Percentiles rank a stretch among this genome's conserved stretches.
Conservation (phyloP, 495 filamentous ascomycete species). For the Penicillium atrosanguineum region DNA sequence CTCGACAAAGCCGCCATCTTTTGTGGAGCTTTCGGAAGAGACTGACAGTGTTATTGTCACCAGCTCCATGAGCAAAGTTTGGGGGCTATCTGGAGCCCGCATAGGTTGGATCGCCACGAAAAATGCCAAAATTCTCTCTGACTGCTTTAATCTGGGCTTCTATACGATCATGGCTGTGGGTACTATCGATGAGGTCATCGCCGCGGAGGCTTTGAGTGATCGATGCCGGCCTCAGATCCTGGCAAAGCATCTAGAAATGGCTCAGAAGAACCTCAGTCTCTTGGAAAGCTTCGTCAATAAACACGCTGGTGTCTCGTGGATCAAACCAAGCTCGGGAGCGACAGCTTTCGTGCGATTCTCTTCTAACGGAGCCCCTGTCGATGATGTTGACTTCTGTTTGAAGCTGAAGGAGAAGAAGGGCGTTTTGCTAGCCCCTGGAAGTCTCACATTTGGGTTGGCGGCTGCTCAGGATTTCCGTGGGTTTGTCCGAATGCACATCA, state of each 20-base stretch:
- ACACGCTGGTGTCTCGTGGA: conserved; percentile 5
- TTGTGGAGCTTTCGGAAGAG: conserved; percentile 3
- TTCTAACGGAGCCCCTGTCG: not conserved
- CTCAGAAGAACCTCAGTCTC: conserved; percentile 2
- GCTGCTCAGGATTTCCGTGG: conserved; percentile 8
- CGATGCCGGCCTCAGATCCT: conserved; percentile 7
- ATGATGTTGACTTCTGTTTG: conserved; percentile 15
- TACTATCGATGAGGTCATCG: conserved; percentile 4
- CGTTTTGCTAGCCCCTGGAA: conserved; percentile 14
- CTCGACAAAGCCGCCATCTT: conserved; percentile 4
- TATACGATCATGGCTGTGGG: conserved; percentile 10
- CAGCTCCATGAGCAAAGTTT: conserved; percentile 18
- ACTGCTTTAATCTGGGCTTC: not conserved
- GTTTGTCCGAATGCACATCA: conserved; percentile 16
- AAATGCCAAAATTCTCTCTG: not conserved
- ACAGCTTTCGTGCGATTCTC: conserved; percentile 10
- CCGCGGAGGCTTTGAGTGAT: conserved; percentile 8
- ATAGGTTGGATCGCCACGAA: conserved; percentile 14
- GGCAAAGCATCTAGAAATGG: conserved; percentile 5
- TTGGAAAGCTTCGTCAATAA: conserved; percentile 1
- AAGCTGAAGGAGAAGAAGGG: conserved; percentile 6
- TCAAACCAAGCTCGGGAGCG: conserved; percentile 3
- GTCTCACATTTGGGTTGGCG: conserved; percentile 9
- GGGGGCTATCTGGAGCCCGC: conserved; percentile 12
- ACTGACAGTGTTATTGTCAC: conserved; percentile 9